These are phyloP conservation scores for Lactarius akahatsu DNA, from an alignment of 768 basidiomycete genomes.

Conservation along the genomic window DNA sequence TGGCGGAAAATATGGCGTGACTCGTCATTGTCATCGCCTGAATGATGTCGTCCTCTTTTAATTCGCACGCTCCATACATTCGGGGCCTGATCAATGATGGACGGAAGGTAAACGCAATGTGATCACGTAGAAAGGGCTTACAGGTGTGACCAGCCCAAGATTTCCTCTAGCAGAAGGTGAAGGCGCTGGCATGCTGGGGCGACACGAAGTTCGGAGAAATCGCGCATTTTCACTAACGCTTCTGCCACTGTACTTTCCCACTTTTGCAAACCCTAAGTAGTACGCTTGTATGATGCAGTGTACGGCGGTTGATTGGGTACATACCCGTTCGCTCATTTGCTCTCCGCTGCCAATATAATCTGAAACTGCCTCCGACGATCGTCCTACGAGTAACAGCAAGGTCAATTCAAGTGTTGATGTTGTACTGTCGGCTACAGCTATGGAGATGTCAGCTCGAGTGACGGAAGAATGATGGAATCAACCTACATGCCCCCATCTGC, in stretches of 20 bases:
- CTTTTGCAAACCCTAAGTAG: conserved; percentile 69
- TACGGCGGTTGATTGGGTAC: conserved; percentile 23
- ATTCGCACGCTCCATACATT: conserved; percentile 52
- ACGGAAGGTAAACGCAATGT: conserved; percentile 17
- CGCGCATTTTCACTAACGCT: conserved; percentile 68
- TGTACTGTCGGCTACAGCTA: conserved; percentile 47
- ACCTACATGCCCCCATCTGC: conserved; percentile 57
- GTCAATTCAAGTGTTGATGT: conserved; percentile 73
- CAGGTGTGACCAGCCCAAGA: conserved; percentile 76
- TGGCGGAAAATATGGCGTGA: conserved; percentile 59
- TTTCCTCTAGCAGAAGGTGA: conserved; percentile 72
- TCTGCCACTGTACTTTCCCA: conserved; percentile 78
- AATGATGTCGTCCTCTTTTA: conserved; percentile 50
- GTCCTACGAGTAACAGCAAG: conserved; percentile 65
- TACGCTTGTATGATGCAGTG: conserved; percentile 1
- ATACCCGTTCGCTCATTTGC: conserved; percentile 79
- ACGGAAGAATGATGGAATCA: conserved; percentile 41
- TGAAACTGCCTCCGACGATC: conserved; percentile 63
- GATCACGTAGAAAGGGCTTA: conserved; percentile 39
- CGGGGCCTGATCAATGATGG: conserved; percentile 46
- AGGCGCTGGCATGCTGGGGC: conserved; percentile 76
- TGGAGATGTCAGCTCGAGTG: neutral
- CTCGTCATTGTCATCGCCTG: conserved; percentile 53
- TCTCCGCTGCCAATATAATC: conserved; percentile 79
- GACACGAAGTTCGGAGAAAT: conserved; percentile 67